Evolutionary conservation across 2,329 filamentous ascomycete species (phyloP), one percentile per base, ranked within the genome.

Genomic region (Aspergillus phoenicis): DNA sequence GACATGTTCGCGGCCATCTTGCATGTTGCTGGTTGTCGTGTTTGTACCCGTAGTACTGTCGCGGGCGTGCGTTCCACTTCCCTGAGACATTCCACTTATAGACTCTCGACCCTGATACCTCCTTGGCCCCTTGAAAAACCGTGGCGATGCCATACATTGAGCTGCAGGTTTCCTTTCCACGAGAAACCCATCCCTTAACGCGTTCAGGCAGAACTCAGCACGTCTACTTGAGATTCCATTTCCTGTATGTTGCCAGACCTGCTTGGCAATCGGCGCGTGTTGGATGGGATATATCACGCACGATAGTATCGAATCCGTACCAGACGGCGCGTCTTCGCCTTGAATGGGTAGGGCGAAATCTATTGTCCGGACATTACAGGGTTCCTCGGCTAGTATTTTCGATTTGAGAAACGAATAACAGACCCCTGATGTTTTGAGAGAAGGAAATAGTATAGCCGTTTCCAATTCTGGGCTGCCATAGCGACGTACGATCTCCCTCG

Each of bases 211-310:
- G 75, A 96, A 97, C 73, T 97, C 94, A 36, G 92, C 93, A 43
- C 93, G 87, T 53, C 95, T 88, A 74, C 93, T 97, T 0, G 93
- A 97, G 13, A 97, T 84, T 15, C 95, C 95, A 63, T 97, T 93
- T 20, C 95, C 95, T 0, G 91, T 90, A 75, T 99, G 95, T 75
- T 98, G 95, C 95, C 95, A 99, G 71, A 96, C 97, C 70, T 93
- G 86, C 76, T 97, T 98, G n/a, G 92, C 91, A 61, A 90, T 77
- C 4, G 86, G 78, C 68, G 89, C 93, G 17, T 87, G 78, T 11
- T 87, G 85, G 49, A 84, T 81, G 0, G 88, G 86, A 68, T 89
- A 92, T 45, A 98, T 73, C 3, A 97, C 87, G 24, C 87, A 88
- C 1, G 85, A 90, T 22, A 93, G 80, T 8, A 83, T 81, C 0